phyloP scores from a whole-genome alignment of 2,329 filamentous ascomycete genomes.

The Akanthomyces uredinophilus region DNA sequence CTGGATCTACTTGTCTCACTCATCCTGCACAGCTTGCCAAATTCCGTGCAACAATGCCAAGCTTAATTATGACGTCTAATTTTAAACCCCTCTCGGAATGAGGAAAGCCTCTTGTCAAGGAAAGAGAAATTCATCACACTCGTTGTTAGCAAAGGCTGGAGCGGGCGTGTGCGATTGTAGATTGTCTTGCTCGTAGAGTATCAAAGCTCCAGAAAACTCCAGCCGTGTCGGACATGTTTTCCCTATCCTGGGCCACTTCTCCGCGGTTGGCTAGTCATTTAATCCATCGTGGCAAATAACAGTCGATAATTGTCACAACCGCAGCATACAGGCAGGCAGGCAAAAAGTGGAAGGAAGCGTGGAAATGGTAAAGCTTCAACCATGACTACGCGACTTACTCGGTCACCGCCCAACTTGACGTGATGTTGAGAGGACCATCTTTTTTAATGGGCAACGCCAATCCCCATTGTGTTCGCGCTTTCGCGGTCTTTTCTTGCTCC shows the following conservation, averaged over 20 bases:
- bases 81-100: too few relatives aligned
- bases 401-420: neutral
- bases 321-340: neutral
- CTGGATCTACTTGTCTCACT: too few relatives aligned
- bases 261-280: neutral
- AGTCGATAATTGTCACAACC: neutral
- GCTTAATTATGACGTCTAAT: too few relatives aligned
- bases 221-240: neutral
- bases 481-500: neutral
- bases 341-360: conserved; percentile 1
- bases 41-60: too few relatives aligned
- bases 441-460: neutral
- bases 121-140: neutral
- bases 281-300: neutral
- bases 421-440: neutral
- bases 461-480: neutral
- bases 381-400: neutral
- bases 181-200: neutral
- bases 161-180: neutral
- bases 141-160: neutral
- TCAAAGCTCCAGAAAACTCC: neutral
- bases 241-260: neutral
- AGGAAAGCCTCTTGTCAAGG: too few relatives aligned
- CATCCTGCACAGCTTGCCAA: too few relatives aligned
- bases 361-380: neutral